Percentiles rank a stretch among this genome's conserved stretches.
Conservation (phyloP, 306 rosid species). For the Phaseolus lunatus region DNA sequence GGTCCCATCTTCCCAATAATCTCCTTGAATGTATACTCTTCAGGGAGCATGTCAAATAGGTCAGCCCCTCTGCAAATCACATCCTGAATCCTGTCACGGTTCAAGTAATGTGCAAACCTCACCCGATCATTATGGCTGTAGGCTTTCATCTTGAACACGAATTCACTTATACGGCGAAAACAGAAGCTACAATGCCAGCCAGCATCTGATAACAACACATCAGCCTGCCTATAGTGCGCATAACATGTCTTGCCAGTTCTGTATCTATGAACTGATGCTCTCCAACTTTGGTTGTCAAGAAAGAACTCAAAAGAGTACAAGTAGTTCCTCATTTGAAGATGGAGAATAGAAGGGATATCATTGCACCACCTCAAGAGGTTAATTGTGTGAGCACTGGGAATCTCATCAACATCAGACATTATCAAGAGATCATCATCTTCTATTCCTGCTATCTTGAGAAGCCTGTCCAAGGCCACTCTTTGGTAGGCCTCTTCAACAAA, state of each 20-base stretch:
- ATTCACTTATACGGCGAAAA: slow-evolving; percentile 72
- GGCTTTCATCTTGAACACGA: slow-evolving; percentile 86
- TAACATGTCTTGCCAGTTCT: slow-evolving; percentile 64
- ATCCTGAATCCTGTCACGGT: slow-evolving; percentile 70
- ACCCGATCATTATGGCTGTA: slow-evolving; percentile 82
- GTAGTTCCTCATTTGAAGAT: slow-evolving; percentile 76
- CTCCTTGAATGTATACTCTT: slow-evolving; percentile 84
- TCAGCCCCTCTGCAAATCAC: slow-evolving; percentile 75
- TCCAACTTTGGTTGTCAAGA: slow-evolving; percentile 74
- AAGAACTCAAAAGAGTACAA: slow-evolving; percentile 81
- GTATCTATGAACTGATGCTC: slow-evolving; percentile 75
- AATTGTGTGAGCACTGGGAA: slow-evolving; percentile 90
- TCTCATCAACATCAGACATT: slow-evolving; percentile 93
- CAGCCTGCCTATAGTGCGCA: slow-evolving; percentile 75
- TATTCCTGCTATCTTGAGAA: slow-evolving; percentile 73
- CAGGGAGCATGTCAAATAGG: slow-evolving; percentile 89
- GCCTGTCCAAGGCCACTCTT: slow-evolving; percentile 76
- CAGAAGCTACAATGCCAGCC: slow-evolving; percentile 97
- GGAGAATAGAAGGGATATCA: slow-evolving; percentile 69
- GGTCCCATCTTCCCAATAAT: slow-evolving; percentile 89
- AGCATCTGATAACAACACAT: slow-evolving; percentile 65
- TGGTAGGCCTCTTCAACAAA: slow-evolving; percentile 88
- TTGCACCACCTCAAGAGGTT: slow-evolving; percentile 90
- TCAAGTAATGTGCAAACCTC: slow-evolving; percentile 76
- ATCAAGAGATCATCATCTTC: slow-evolving; percentile 83